Base-by-base conservation (phyloP, 2,329 filamentous ascomycete genomes). In the Penicillium sp. region DNA sequence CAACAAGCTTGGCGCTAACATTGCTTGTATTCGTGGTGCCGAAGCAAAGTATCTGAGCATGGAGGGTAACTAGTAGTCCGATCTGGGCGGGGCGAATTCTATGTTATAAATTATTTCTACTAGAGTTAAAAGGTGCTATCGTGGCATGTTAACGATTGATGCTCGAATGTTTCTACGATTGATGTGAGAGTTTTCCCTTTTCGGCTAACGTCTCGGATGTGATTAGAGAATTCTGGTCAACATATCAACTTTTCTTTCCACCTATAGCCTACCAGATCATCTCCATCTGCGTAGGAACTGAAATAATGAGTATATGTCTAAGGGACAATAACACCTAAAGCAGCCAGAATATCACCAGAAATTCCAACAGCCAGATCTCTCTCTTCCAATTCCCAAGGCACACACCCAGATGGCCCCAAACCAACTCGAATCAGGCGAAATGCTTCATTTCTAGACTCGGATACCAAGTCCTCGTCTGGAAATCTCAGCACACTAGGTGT, bases 1-100 rank as follows among this genome's bases (percentile, higher is more conserved):
- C 78, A 97, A 99, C 80, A 99, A 99, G 82, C 80, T 96, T 44
- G 87, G 89, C 23, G 90, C 91, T 40, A 96, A 96, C 72, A 91
- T 95, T 80, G 84, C 89, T 63, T 94, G 91, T 75, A 92, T 97
- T 72, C 88, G 87, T 55, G 85, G 87, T 48, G 93, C 92, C 2
- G 93, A 97, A 77, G 82, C 88, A 71, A 80, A 83, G 71, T 86
- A 87, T 72, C 69, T 81, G 58, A 79, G 70, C 46, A 55, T 75
- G 64, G 71, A 77, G 61, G 63, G 64, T 52, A 65, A 71, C 33
- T 58, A 51, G 23, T 31, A 13, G 42, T 37, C 5, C n/a, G n/a
- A 21, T 26, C 8, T 58, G 39, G 37, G 26, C 18, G 3, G 28
- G 11, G 33, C 11, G 24, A 13, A 26, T 33, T 11, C 21, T 39